Evolutionary conservation across 352 stramenopile genomes (phyloP).

Genomic region (Globisporangium paddicum): DNA sequence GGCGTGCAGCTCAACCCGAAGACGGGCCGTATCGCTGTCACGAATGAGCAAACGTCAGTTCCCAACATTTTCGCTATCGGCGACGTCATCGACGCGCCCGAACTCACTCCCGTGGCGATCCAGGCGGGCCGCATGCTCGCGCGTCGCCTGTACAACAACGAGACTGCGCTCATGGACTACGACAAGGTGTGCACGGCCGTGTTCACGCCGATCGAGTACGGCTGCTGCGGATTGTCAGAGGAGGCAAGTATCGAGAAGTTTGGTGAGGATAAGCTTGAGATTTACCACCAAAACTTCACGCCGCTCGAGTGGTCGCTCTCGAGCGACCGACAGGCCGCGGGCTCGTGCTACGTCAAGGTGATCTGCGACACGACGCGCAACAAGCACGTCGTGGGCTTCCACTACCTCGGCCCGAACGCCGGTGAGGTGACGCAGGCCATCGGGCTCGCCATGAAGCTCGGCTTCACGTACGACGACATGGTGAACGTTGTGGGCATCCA

Average conservation of each 20-base stretch:
- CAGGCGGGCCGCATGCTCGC: conserved; percentile 91
- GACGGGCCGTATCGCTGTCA: conserved; percentile 89
- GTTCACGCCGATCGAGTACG: conserved; percentile 98
- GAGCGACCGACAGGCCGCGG: conserved; percentile 40
- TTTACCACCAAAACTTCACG: conserved; percentile 96
- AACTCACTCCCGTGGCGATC: conserved; percentile 98
- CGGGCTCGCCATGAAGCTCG: conserved; percentile 93
- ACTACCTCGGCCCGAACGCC: conserved; percentile 98
- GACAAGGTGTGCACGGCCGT: conserved; percentile 90
- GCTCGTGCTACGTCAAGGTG: conserved; percentile 94
- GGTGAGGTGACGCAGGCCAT: conserved; percentile 95
- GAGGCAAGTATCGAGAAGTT: conserved; percentile 90
- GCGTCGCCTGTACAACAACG: conserved; percentile 88
- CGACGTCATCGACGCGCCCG: conserved; percentile 95
- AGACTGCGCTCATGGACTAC: conserved; percentile 89
- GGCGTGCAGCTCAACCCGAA: conserved; percentile 87
- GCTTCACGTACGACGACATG: conserved; percentile 93
- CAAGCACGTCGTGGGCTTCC: conserved; percentile 94
- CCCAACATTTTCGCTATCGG: conserved; percentile 97
- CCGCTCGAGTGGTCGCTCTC: conserved; percentile 95
- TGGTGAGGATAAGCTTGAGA: conserved; percentile 90
- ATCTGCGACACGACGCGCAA: conserved; percentile 89
- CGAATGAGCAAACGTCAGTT: conserved; percentile 92
- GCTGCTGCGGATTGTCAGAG: conserved; percentile 95
- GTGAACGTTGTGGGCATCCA: conserved; percentile 95